Conservation (phyloP, 2,329 filamentous ascomycete genomes). For the Fusarium sp. region DNA sequence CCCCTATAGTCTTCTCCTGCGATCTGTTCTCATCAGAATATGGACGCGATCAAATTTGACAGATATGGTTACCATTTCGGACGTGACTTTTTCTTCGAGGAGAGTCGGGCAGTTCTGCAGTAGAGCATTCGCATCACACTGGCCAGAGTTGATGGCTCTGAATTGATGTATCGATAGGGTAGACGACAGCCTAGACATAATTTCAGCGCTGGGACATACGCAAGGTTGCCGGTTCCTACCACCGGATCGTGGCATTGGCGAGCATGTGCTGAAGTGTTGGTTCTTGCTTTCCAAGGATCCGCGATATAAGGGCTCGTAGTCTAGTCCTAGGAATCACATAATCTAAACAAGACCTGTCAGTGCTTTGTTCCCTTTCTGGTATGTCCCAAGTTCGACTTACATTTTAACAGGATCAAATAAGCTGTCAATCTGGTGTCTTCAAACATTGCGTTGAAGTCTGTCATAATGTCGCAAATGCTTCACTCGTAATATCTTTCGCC, state of each 20-base stretch:
- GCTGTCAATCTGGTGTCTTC: not conserved
- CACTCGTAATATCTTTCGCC: rapidly evolving
- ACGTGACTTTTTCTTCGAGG: not conserved
- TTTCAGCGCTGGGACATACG: rapidly evolving
- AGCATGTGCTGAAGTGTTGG: not conserved
- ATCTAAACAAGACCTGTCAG: not conserved
- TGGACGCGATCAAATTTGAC: not conserved
- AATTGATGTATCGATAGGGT: not conserved
- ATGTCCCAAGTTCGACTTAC: not conserved
- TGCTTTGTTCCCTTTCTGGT: not conserved
- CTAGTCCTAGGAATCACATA: not conserved
- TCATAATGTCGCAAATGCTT: not conserved
- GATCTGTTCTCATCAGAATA: not conserved
- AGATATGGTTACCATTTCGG: not conserved
- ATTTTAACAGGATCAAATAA: not conserved
- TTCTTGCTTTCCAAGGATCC: not conserved
- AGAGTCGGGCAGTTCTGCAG: not conserved
- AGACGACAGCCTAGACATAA: not conserved
- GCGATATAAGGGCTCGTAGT: not conserved
- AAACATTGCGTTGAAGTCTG: not conserved
- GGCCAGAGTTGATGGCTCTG: not conserved
- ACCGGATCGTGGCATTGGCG: not conserved
- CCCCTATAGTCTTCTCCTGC: not conserved
- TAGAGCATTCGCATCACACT: not conserved
- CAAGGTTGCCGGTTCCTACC: rapidly evolving